Evolutionary conservation across 202 grass and related monocot genomes (phyloP).

Genomic region (Schoenoplectus tabernaemontani): DNA sequence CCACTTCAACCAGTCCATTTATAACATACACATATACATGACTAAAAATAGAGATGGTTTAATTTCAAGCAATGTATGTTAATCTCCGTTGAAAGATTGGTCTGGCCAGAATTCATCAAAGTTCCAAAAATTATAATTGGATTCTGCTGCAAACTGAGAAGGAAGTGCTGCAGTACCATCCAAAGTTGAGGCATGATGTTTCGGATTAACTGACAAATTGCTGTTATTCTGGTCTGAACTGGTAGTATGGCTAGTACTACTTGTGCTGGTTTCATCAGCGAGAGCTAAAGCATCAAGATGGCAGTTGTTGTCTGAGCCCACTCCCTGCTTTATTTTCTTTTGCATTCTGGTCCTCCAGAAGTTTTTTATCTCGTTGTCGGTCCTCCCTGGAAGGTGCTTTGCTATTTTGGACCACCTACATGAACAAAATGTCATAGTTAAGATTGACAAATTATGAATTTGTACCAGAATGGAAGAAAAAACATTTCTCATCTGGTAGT

Average conservation of each 20-base stretch:
- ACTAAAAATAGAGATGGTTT: background rate
- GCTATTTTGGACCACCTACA: slow-evolving; percentile 58
- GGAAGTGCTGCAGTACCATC: background rate
- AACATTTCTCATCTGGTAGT: background rate
- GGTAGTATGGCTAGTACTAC: slow-evolving; percentile 7
- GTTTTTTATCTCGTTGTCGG: slow-evolving; percentile 60
- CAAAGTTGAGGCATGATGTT: background rate
- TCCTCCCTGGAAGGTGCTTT: slow-evolving; percentile 47
- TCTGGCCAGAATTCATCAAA: slow-evolving; percentile 20
- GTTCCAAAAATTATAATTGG: slow-evolving; percentile 24
- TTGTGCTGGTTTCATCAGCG: slow-evolving; percentile 12
- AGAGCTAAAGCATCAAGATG: background rate
- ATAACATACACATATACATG: background rate
- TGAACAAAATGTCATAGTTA: background rate
- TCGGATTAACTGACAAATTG: background rate
- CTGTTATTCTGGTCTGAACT: background rate
- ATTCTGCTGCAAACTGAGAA: slow-evolving; percentile 20
- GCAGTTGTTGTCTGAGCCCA: background rate
- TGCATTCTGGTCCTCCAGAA: slow-evolving; percentile 50
- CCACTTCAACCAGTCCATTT: background rate
- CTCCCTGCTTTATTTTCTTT: slow-evolving; percentile 25
- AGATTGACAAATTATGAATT: background rate
- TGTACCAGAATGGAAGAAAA: background rate
- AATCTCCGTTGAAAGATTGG: slow-evolving; percentile 20
- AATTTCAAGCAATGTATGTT: too few relatives aligned